Evolutionary conservation across 2,329 filamentous ascomycete species (phyloP).

Genomic region (Graphilbum sp.): DNA sequence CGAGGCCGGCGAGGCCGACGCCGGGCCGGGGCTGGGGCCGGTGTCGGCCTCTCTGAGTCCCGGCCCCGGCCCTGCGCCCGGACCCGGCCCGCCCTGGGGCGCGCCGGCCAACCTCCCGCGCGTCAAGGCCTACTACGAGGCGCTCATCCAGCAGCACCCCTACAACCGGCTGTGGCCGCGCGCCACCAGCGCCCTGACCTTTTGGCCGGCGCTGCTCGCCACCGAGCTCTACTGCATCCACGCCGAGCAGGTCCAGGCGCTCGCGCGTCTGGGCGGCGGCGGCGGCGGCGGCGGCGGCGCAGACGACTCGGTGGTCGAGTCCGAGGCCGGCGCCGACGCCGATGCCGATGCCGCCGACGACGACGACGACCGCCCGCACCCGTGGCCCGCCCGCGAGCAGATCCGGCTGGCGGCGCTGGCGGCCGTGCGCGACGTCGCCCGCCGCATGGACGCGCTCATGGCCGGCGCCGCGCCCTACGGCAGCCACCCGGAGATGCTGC

Average conservation of each 20-base stretch:
- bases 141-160: constrained; percentile 60
- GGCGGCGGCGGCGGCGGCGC: constrained; percentile 6
- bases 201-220: constrained; percentile 67
- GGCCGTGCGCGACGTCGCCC: constrained; percentile 45
- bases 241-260: constrained; percentile 34
- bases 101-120: constrained; percentile 26
- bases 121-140: constrained; percentile 52
- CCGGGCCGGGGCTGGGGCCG: too few relatives aligned
- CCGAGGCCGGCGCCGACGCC: not conserved
- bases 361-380: not conserved
- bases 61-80: too few relatives aligned
- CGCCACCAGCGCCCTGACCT: constrained; percentile 50
- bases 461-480: constrained; percentile 49
- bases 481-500: constrained; percentile 47
- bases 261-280: constrained; percentile 19
- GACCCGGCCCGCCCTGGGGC: too few relatives aligned
- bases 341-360: constrained; percentile 11
- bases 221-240: constrained; percentile 66
- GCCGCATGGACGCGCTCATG: constrained; percentile 55
- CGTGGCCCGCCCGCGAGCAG: constrained; percentile 19
- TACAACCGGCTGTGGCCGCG: constrained; percentile 45
- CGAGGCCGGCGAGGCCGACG: constrained; percentile 13
- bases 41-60: too few relatives aligned
- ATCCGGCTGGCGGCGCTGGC: constrained; percentile 35
- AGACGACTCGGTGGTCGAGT: too few relatives aligned